A percentile compares a stretch with the other conserved stretches of the same genome.
These are phyloP conservation scores for Talaromyces albobiverticillius DNA, from an alignment of 2,329 filamentous ascomycete species.

Conservation along the genomic window DNA sequence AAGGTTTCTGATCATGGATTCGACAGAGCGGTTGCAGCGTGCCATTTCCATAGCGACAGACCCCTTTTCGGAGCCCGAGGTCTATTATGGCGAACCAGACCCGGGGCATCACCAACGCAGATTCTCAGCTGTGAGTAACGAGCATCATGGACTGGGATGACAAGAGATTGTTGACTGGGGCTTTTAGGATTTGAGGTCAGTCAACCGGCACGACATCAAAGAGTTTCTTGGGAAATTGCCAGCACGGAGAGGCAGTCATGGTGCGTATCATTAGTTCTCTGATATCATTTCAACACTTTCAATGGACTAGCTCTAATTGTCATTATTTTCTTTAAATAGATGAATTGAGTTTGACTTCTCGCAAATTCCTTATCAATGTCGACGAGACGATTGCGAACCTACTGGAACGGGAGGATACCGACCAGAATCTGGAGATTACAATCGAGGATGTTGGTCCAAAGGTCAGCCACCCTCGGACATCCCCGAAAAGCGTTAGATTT, in stretches of 20 bases:
- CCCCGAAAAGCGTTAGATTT: background rate
- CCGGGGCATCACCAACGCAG: conserved; percentile 45
- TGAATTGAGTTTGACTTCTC: conserved; percentile 65
- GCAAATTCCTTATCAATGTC: conserved; percentile 83
- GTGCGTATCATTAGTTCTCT: conserved; percentile 26
- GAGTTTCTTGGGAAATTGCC: conserved; percentile 32
- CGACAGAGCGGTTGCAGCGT: conserved; percentile 28
- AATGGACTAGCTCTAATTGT: background rate
- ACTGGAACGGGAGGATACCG: conserved; percentile 83
- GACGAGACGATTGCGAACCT: conserved; percentile 77
- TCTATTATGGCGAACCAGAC: conserved; percentile 55
- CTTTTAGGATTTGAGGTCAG: conserved; percentile 33
- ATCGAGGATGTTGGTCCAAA: conserved; percentile 95
- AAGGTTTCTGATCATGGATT: conserved; percentile 33
- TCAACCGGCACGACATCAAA: conserved; percentile 35
- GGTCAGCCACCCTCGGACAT: conserved; percentile 42
- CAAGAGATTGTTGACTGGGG: background rate
- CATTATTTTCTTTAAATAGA: conserved; percentile 52
- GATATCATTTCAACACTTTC: background rate
- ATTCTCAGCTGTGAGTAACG: conserved; percentile 53
- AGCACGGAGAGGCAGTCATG: conserved; percentile 44
- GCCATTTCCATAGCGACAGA: conserved; percentile 44
- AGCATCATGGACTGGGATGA: background rate
- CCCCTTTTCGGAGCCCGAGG: conserved; percentile 56
- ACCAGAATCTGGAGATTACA: conserved; percentile 94